A percentile compares a stretch with the other conserved stretches of the same genome.
phyloP scores from a whole-genome alignment of 2,329 filamentous ascomycete species.

The Fusarium sp. region DNA sequence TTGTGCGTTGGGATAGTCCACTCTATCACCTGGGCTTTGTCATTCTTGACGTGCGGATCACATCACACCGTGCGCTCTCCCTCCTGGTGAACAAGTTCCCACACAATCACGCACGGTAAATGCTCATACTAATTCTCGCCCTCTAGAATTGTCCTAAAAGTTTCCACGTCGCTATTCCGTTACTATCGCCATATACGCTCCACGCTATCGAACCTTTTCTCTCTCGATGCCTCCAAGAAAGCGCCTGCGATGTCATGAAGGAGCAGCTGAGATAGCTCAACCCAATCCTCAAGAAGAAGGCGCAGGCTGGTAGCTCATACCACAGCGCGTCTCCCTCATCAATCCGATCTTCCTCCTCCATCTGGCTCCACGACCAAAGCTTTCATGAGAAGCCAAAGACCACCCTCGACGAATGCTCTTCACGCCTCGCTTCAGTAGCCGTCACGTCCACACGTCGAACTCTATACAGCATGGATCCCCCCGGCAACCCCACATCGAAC shows the following conservation, averaged over 20 bases:
- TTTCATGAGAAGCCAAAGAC: background rate
- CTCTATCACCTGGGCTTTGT: too few relatives aligned
- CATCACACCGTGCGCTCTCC: background rate
- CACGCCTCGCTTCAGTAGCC: background rate
- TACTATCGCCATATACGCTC: background rate
- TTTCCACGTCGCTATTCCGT: background rate
- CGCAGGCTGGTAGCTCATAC: background rate
- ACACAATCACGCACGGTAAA: background rate
- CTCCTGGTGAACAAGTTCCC: background rate
- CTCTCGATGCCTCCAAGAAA: background rate
- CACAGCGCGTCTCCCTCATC: background rate
- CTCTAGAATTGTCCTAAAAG: fast-evolving
- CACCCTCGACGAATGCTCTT: fast-evolving
- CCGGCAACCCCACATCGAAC: fast-evolving
- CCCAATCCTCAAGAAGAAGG: fast-evolving
- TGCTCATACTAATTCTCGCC: background rate
- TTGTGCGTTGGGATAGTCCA: fast-evolving
- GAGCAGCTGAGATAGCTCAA: background rate
- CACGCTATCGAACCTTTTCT: background rate
- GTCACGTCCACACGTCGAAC: background rate
- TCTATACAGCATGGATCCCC: background rate
- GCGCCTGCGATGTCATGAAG: background rate
- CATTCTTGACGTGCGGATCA: background rate
- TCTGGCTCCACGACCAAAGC: background rate
- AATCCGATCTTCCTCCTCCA: background rate